Evolutionary conservation across 257 asterid genomes (phyloP), one percentile per base, ranked within the genome.

Genomic region (Lycium barbarum): DNA sequence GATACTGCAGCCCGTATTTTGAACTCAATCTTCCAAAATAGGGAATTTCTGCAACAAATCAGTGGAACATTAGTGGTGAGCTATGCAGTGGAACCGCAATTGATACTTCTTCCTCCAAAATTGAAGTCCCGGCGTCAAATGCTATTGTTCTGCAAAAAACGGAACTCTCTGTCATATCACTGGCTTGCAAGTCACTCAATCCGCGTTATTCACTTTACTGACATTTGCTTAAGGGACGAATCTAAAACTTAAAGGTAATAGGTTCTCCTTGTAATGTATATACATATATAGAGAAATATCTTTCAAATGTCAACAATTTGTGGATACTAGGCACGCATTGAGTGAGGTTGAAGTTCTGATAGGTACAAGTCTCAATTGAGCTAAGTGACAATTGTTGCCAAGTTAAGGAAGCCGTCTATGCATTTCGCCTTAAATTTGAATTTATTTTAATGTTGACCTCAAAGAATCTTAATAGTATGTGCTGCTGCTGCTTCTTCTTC

Each of bases 41-140:
- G 91, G 15, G 89, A 73, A 84, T 87, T 59, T 67, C 81, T 66
- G 87, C 91, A 9, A 57, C 87, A 12, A 54, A 79, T 20, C 33
- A 61, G 40, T 94, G 98, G 97, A 94, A 94, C 85, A 90, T 85
- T 0, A 92, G 91, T 73, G 97, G 97, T 10, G 94, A 91, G 33
- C 80, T 92, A 55, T 94, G 98, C 86, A 89, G 88, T 38, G 98
- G 98, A 26, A 33, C 84, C 9, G 97, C 98, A 38, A 78, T 83
- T 40, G 95, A 89, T 83, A 1, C 53, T 20, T 79, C 91, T 5
- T 2, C 14, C 18, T 87, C 35, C 5, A 1, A 3, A 12, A 54
- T 49, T 9, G 62, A 35, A 93, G 88, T 51, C 95, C 95, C 7
- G 97, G 91, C 9, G 89, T 94, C 87, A 91, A 91, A 86, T 94